Base-by-base conservation (phyloP, 805 yeast genomes). In the Metschnikowia lochheadii region DNA sequence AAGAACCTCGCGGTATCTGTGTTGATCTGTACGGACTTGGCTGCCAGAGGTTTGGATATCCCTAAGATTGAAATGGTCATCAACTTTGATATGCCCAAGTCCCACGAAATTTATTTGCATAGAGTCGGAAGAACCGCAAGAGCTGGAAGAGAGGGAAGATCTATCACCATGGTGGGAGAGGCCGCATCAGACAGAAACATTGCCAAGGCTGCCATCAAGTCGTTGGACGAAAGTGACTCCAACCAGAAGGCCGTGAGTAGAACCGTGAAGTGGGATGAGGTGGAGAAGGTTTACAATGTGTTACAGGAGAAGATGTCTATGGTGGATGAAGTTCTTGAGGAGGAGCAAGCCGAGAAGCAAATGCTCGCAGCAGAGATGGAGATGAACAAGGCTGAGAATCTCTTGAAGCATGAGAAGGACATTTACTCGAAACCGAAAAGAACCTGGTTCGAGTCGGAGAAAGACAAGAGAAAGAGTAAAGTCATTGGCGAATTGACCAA, bases 41-140 rank as follows among this genome's bases (percentile, higher is more conserved):
- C 99, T 2, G 92, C 99, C 29, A 87, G 99, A 82, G 99, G 99
- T 79, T 79, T 94, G 65, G 99, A 94, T 86, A 94, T 94, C 63
- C 98, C 98, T 54, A 92, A 92, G 70, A 91, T 94, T 66, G 98
- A 91, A 67, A 83, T 86, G 52, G 99, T 94, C 43, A 80, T 94
- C 63, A 94, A 94, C 70, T 94, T 78, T 68, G 99, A 94, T 64
- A 89, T 94, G 95, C 99, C 99, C 46, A 88, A 89, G 67, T 77
- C 87, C 31, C 85, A 87, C 62, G 99, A 94, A 57, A 80, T 92
- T 36, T 94, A 94, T 68, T 76, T 94, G 62, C 99, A 94, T 72
- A 87, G 99, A 77, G 97, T 94, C 53, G 99, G 99, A 71, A 88
- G 99, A 79, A 94, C 98, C 49, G 99, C 99, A 8, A 89, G 99